A percentile compares a stretch with the other conserved stretches of the same genome.
phyloP scores from a whole-genome alignment of 2,329 filamentous ascomycete genomes.

The Lasiodiplodia theobromae region DNA sequence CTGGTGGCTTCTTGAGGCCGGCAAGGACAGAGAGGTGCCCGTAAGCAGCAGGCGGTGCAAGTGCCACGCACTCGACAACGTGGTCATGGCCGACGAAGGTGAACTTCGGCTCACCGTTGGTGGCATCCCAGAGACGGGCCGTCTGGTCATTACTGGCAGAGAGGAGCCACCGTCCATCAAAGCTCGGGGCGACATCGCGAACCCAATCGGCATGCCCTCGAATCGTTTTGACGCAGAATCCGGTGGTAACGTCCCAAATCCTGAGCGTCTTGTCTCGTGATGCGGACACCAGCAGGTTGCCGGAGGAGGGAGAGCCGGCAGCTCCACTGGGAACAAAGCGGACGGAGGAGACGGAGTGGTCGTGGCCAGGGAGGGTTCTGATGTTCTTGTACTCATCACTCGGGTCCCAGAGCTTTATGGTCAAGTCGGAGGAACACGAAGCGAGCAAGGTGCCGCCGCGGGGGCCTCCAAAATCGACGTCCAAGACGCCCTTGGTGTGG shows the following conservation, averaged over 20 bases:
- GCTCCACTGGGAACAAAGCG: slow-evolving; percentile 87
- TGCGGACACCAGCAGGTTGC: slow-evolving; percentile 85
- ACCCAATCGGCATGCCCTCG: slow-evolving; percentile 89
- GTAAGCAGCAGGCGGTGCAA: slow-evolving; percentile 83
- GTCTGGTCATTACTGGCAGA: slow-evolving; percentile 85
- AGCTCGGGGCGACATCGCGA: slow-evolving; percentile 82
- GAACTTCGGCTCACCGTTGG: slow-evolving; percentile 75
- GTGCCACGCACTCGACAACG: slow-evolving; percentile 81
- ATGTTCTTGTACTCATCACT: slow-evolving; percentile 95
- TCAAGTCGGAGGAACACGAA: slow-evolving; percentile 86
- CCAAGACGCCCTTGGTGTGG: slow-evolving; percentile 86
- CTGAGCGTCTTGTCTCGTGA: slow-evolving; percentile 84
- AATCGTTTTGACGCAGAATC: slow-evolving; percentile 91
- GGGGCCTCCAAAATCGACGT: slow-evolving; percentile 89
- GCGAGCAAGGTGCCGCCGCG: slow-evolving; percentile 79
- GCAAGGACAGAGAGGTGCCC: slow-evolving; percentile 77
- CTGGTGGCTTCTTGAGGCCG: slow-evolving; percentile 82
- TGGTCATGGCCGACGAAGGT: slow-evolving; percentile 88
- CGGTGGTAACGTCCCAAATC: slow-evolving; percentile 93
- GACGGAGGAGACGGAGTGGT: slow-evolving; percentile 88
- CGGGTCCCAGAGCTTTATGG: slow-evolving; percentile 95
- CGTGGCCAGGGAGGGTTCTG: slow-evolving; percentile 86
- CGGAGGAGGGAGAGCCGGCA: slow-evolving; percentile 77
- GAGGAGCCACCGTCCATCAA: slow-evolving; percentile 82
- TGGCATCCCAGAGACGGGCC: slow-evolving; percentile 84